phyloP scores from a whole-genome alignment of 2,329 filamentous ascomycete species.

The Acephala macrosclerotiorum region DNA sequence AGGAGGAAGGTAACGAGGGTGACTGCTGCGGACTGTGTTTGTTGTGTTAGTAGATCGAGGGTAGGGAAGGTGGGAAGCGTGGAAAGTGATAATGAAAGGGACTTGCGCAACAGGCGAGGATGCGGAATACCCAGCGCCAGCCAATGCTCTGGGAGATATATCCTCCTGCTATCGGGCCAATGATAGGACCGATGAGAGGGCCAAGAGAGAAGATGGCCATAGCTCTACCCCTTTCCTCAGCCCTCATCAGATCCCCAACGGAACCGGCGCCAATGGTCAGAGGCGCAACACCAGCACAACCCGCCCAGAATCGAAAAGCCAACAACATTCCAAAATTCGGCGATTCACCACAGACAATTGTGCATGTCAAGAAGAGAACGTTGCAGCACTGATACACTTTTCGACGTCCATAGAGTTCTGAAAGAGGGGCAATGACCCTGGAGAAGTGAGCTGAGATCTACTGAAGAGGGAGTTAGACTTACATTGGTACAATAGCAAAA shows the following conservation, averaged over 20 bases:
- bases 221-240: slow-evolving; percentile 34
- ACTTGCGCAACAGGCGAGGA: not conserved
- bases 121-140: slow-evolving; percentile 6
- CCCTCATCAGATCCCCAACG: slow-evolving; percentile 49
- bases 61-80: too few relatives aligned
- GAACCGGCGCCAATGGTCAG: slow-evolving; percentile 52
- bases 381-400: slow-evolving; percentile 64
- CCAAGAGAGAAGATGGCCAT: slow-evolving; percentile 6
- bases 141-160: not conserved
- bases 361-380: slow-evolving; percentile 65
- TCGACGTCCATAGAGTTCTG: slow-evolving; percentile 70
- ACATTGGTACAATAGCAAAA: slow-evolving; percentile 64
- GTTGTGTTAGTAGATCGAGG: too few relatives aligned
- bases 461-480: slow-evolving; percentile 53
- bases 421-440: slow-evolving; percentile 60
- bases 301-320: slow-evolving; percentile 56
- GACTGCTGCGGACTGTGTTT: slow-evolving; percentile 19
- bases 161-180: slow-evolving; percentile 3
- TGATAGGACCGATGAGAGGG: slow-evolving; percentile 5
- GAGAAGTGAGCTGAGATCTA: slow-evolving; percentile 47
- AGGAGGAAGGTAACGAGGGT: slow-evolving; percentile 33
- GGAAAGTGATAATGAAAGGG: too few relatives aligned
- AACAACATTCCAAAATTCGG: slow-evolving; percentile 54
- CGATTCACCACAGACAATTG: slow-evolving; percentile 69
- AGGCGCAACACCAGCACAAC: slow-evolving; percentile 47